A percentile compares a stretch with the other conserved stretches of the same genome.
Conservation (phyloP, 768 basidiomycete genomes). For the Tubosaeta brunneosetosa region DNA sequence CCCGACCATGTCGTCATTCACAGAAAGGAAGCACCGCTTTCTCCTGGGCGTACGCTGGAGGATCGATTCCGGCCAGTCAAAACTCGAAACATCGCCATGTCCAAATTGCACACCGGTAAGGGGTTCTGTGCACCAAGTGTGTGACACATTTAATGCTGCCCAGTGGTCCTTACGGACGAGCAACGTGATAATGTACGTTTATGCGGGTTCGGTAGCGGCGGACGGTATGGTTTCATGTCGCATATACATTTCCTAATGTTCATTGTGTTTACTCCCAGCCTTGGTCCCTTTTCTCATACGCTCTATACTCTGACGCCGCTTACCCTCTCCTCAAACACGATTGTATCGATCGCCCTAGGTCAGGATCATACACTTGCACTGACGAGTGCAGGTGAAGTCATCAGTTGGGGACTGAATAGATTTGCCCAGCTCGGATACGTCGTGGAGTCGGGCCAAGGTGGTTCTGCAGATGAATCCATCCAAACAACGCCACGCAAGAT, state of each 20-base stretch:
- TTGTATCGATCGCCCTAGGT: conserved; percentile 73
- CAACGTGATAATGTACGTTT: conserved; percentile 65
- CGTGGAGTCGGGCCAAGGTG: conserved; percentile 50
- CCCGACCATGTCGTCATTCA: conserved; percentile 71
- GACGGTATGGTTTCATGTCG: conserved; percentile 51
- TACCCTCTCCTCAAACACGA: conserved; percentile 48
- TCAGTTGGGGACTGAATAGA: conserved; percentile 88
- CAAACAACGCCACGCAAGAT: conserved; percentile 77
- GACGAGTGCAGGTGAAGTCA: conserved; percentile 75
- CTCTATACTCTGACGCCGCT: conserved; percentile 69
- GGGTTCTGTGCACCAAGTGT: background rate
- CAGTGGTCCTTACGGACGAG: conserved; percentile 70
- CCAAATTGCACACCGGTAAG: conserved; percentile 81
- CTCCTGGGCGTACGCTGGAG: conserved; percentile 25
- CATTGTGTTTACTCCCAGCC: conserved; percentile 34
- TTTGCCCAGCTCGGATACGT: conserved; percentile 87
- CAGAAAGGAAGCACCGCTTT: conserved; percentile 11
- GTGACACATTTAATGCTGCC: background rate
- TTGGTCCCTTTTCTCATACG: conserved; percentile 73
- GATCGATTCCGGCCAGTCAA: conserved; percentile 59
- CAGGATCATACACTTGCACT: conserved; percentile 93
- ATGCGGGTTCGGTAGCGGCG: conserved; percentile 88
- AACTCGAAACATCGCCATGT: conserved; percentile 72
- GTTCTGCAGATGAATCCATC: conserved; percentile 62
- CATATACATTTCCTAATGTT: background rate